Percentiles rank a stretch among this genome's conserved stretches.
Conservation (phyloP, 495 filamentous ascomycete species). For the Xylaria castorea region DNA sequence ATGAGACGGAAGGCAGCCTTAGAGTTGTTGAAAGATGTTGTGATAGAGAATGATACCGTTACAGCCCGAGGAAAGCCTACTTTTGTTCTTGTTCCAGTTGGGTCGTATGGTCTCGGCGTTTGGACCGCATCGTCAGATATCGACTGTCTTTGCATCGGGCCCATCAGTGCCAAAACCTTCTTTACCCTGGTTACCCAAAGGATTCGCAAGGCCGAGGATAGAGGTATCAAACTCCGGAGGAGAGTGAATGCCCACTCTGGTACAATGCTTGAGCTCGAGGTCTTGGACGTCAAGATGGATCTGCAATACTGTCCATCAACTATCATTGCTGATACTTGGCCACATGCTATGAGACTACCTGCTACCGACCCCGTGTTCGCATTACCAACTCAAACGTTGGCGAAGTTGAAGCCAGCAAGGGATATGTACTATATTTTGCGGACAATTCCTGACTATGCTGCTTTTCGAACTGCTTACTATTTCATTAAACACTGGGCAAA, state of each 20-base stretch:
- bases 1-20: conserved; percentile 50
- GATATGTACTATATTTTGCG: conserved; percentile 60
- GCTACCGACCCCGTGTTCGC: conserved; percentile 54
- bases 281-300: conserved; percentile 58
- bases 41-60: conserved; percentile 33
- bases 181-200: conserved; percentile 59
- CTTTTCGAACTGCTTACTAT: conserved; percentile 59
- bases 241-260: conserved; percentile 58
- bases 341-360: conserved; percentile 41
- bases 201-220: conserved; percentile 50
- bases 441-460: conserved; percentile 57
- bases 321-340: conserved; percentile 52
- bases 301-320: conserved; percentile 66
- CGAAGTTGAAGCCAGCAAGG: conserved; percentile 62
- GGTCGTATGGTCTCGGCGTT: conserved; percentile 64
- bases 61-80: conserved; percentile 38
- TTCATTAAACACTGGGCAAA: conserved; percentile 62
- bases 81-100: conserved; percentile 61
- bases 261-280: conserved; percentile 62
- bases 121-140: conserved; percentile 63
- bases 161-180: conserved; percentile 61
- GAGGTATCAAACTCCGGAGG: conserved; percentile 56
- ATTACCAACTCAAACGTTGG: conserved; percentile 54
- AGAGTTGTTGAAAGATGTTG: conserved; percentile 48
- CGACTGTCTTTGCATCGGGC: conserved; percentile 64